phyloP scores from a whole-genome alignment of 2,329 filamentous ascomycete genomes.

The Neonectria coccinea region DNA sequence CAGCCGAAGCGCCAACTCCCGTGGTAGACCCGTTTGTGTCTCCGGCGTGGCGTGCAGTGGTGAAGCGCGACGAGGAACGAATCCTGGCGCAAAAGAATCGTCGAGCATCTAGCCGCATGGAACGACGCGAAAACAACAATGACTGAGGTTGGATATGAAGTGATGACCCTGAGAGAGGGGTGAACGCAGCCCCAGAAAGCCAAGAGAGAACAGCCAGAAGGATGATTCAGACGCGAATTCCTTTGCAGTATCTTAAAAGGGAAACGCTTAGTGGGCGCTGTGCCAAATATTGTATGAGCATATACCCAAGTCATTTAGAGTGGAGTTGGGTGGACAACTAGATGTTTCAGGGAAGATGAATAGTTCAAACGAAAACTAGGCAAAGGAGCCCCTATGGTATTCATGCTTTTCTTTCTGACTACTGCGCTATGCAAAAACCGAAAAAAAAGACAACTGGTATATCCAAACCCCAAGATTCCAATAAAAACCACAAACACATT shows the following conservation, averaged over 20 bases:
- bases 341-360: background rate
- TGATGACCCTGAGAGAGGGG: background rate
- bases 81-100: background rate
- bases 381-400: background rate
- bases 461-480: slow-evolving; percentile 7
- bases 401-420: slow-evolving; percentile 8
- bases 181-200: background rate
- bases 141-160: background rate
- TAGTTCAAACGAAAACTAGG: slow-evolving; percentile 2
- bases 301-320: slow-evolving; percentile 1
- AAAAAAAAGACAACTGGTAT: slow-evolving; percentile 24
- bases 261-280: background rate
- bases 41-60: background rate
- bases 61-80: background rate
- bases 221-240: background rate
- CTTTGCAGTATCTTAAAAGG: background rate
- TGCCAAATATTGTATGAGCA: slow-evolving; percentile 17
- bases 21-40: background rate
- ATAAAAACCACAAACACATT: slow-evolving; percentile 1
- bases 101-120: background rate
- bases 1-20: background rate
- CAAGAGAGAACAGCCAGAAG: no score
- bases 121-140: background rate
- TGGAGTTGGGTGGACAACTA: background rate
- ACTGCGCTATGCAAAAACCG: slow-evolving; percentile 16